A percentile compares a stretch with the other conserved stretches of the same genome.
Evolutionary conservation across 306 rosid genomes (phyloP).

Genomic region (Urtica urens): DNA sequence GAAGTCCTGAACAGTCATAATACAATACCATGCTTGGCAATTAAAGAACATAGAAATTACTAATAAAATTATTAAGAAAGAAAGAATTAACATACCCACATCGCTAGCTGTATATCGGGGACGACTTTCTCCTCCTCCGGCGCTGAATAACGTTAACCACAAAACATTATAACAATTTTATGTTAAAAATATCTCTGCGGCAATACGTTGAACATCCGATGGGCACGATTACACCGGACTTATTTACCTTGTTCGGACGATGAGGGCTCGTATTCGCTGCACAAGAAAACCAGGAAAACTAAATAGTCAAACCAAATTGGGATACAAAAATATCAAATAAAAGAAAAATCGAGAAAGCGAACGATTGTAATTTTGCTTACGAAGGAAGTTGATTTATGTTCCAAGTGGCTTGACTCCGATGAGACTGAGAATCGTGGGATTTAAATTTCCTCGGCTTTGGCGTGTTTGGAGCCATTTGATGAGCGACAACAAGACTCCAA

Average conservation of each 20-base stretch:
- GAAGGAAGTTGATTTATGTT: constrained; percentile 23
- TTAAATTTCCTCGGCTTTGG: constrained; percentile 36
- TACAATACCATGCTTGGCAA: too few relatives aligned
- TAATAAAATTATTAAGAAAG: too few relatives aligned
- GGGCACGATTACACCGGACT: not conserved
- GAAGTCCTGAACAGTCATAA: too few relatives aligned
- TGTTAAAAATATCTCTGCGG: not conserved
- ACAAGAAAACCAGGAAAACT: too few relatives aligned
- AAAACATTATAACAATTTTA: not conserved
- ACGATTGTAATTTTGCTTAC: constrained; percentile 25
- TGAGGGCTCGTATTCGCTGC: constrained; percentile 46
- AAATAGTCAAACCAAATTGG: not conserved
- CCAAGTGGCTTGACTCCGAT: constrained; percentile 44
- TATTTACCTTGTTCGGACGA: constrained; percentile 45
- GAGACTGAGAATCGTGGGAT: constrained; percentile 34
- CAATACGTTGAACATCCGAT: constrained; percentile 12
- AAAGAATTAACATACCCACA: constrained; percentile 96
- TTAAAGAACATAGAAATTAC: too few relatives aligned
- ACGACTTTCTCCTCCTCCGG: constrained; percentile 34
- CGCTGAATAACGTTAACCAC: too few relatives aligned
- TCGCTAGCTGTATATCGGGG: constrained; percentile 69
- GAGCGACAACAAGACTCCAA: too few relatives aligned
- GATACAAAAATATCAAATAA: not conserved
- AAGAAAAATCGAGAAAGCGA: not conserved
- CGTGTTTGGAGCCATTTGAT: constrained; percentile 62